Percentiles rank a stretch among this genome's conserved stretches.
Evolutionary conservation across 495 filamentous ascomycete genomes (phyloP).

Genomic region (Penicillium coprophilum): DNA sequence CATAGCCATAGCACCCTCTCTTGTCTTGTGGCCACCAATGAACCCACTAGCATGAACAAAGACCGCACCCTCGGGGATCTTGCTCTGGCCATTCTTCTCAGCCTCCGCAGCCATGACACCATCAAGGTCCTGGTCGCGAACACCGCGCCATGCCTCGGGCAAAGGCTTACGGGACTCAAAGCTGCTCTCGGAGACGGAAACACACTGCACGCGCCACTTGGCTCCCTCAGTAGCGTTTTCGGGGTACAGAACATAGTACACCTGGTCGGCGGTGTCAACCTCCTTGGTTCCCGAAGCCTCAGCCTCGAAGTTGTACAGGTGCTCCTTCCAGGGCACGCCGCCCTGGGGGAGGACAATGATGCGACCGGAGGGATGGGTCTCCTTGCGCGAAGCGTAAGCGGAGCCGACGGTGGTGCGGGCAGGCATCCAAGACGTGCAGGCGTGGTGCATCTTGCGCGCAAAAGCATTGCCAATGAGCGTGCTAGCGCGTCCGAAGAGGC

Average conservation of each 20-base stretch:
- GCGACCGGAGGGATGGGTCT: conserved; percentile 69
- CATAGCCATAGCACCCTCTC: conserved; percentile 86
- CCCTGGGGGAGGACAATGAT: conserved; percentile 75
- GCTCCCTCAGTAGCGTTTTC: conserved; percentile 67
- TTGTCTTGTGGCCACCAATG: conserved; percentile 90
- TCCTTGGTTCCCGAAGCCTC: conserved; percentile 43
- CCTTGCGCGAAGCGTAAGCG: conserved; percentile 62
- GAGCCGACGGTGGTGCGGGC: conserved; percentile 73
- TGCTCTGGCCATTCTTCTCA: conserved; percentile 39
- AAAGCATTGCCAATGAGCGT: conserved; percentile 85
- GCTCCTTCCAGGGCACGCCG: conserved; percentile 90
- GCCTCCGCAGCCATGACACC: conserved; percentile 63
- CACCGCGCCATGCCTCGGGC: conserved; percentile 86
- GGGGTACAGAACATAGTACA: conserved; percentile 87
- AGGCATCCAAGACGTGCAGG: conserved; percentile 70
- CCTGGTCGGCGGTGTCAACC: conserved; percentile 44
- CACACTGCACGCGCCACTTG: conserved; percentile 92
- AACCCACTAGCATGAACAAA: conserved; percentile 96
- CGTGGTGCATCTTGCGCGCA: conserved; percentile 63
- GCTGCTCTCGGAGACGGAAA: conserved; percentile 73
- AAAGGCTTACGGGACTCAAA: conserved; percentile 89
- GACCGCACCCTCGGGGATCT: conserved; percentile 63
- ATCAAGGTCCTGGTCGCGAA: conserved; percentile 81
- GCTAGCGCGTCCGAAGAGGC: conserved; percentile 72
- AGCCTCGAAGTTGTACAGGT: conserved; percentile 84